A percentile compares a stretch with the other conserved stretches of the same genome.
phyloP scores from a whole-genome alignment of 2,329 filamentous ascomycete genomes.

The Hypomyces perniciosus region DNA sequence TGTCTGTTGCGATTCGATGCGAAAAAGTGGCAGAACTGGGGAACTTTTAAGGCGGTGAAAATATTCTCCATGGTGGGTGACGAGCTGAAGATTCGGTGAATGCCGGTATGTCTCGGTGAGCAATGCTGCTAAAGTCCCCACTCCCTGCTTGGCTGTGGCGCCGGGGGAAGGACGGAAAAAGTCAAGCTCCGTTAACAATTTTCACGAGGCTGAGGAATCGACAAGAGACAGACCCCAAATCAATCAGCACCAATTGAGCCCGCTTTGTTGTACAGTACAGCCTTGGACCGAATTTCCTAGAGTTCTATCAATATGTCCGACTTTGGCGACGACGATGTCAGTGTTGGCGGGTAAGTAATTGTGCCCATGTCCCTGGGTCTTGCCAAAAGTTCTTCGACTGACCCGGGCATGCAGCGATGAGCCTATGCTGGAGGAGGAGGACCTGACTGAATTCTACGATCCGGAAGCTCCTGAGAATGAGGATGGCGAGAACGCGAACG shows the following conservation, averaged over 20 bases:
- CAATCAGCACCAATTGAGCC: not conserved
- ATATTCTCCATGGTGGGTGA: slow-evolving; percentile 5
- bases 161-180: slow-evolving; percentile 29
- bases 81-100: slow-evolving; percentile 2
- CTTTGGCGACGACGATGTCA: slow-evolving; percentile 61
- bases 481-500: slow-evolving; percentile 45
- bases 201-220: slow-evolving; percentile 20
- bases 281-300: slow-evolving; percentile 8
- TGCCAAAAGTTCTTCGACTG: slow-evolving; percentile 14
- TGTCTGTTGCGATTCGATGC: slow-evolving; percentile 2
- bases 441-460: slow-evolving; percentile 52
- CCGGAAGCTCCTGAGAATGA: slow-evolving; percentile 50
- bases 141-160: not conserved
- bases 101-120: slow-evolving; percentile 12
- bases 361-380: not conserved
- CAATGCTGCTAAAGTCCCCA: not conserved
- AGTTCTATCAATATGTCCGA: slow-evolving; percentile 56
- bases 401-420: slow-evolving; percentile 48
- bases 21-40: slow-evolving; percentile 26
- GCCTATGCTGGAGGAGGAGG: slow-evolving; percentile 67
- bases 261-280: no score
- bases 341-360: slow-evolving; percentile 48
- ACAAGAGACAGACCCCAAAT: not conserved
- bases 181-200: slow-evolving; percentile 26
- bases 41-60: slow-evolving; percentile 27